These are phyloP conservation scores for Pseudomonodictys pantanalensis DNA, from an alignment of 495 filamentous ascomycete species.

Conservation along the genomic window DNA sequence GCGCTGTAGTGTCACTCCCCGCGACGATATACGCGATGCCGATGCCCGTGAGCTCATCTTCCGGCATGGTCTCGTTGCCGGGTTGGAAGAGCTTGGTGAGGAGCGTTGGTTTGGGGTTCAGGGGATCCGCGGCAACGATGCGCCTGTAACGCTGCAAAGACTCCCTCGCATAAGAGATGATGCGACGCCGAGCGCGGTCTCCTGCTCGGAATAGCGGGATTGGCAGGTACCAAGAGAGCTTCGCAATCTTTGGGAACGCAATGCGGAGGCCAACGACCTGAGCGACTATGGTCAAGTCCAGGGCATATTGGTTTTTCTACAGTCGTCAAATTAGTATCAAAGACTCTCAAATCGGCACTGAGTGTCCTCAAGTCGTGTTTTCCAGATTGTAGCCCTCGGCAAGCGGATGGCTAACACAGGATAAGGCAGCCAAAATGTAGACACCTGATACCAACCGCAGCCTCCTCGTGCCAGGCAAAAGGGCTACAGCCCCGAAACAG, in stretches of 20 bases:
- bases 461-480: too few relatives aligned
- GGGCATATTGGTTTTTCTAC: constrained; percentile 6
- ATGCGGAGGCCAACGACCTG: background rate
- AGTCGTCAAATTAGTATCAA: too few relatives aligned
- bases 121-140: background rate
- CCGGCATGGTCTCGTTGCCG: constrained; percentile 32
- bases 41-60: constrained; percentile 45
- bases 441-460: background rate
- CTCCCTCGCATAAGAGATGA: background rate
- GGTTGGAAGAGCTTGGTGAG: constrained; percentile 50
- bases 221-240: background rate
- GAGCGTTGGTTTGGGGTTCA: constrained; percentile 44
- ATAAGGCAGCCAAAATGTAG: background rate
- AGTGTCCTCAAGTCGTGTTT: too few relatives aligned
- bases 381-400: too few relatives aligned
- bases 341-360: too few relatives aligned
- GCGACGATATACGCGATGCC: constrained; percentile 50
- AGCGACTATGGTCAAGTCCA: background rate
- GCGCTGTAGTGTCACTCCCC: constrained; percentile 52
- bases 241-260: background rate
- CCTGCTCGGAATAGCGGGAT: background rate
- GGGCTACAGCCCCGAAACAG: too few relatives aligned
- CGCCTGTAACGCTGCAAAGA: background rate
- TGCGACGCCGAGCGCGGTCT: background rate
- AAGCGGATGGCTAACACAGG: background rate